phyloP scores from a whole-genome alignment of 2,329 filamentous ascomycete genomes.

The Fusarium dlaminii region DNA sequence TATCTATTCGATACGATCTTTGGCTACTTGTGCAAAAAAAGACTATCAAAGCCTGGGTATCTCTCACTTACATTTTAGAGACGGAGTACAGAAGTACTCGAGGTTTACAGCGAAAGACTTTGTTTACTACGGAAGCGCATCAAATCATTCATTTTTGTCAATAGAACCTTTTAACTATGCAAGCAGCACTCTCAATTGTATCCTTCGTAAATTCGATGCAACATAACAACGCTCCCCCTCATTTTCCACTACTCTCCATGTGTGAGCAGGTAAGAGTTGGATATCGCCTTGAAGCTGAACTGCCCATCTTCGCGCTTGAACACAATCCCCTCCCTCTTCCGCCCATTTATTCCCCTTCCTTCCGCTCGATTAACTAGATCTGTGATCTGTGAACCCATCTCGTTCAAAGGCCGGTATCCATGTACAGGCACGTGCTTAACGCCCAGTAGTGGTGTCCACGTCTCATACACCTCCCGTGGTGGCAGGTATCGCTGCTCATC shows the following conservation, averaged over 20 bases:
- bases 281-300: slow-evolving; percentile 41
- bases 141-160: slow-evolving; percentile 43
- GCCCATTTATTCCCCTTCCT: slow-evolving; percentile 34
- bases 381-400: slow-evolving; percentile 15
- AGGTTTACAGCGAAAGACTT: slow-evolving; percentile 37
- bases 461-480: slow-evolving; percentile 41
- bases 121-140: slow-evolving; percentile 44
- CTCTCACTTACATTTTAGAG: slow-evolving; percentile 27
- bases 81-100: slow-evolving; percentile 18
- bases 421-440: slow-evolving; percentile 47
- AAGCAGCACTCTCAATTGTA: slow-evolving; percentile 37
- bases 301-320: slow-evolving; percentile 33
- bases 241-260: slow-evolving; percentile 32
- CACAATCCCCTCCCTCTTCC: slow-evolving; percentile 40
- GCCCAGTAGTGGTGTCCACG: slow-evolving; percentile 39
- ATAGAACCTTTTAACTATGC: slow-evolving; percentile 45
- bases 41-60: neutral
- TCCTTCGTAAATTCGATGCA: slow-evolving; percentile 38
- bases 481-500: slow-evolving; percentile 41
- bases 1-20: slow-evolving; percentile 11
- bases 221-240: neutral
- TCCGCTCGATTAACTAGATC: slow-evolving; percentile 36
- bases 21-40: slow-evolving; percentile 24
- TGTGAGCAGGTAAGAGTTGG: slow-evolving; percentile 42
- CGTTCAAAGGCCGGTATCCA: slow-evolving; percentile 25